phyloP scores from a whole-genome alignment of 225 moss, liverwort and hornwort species.

The Takakia lepidozioides region DNA sequence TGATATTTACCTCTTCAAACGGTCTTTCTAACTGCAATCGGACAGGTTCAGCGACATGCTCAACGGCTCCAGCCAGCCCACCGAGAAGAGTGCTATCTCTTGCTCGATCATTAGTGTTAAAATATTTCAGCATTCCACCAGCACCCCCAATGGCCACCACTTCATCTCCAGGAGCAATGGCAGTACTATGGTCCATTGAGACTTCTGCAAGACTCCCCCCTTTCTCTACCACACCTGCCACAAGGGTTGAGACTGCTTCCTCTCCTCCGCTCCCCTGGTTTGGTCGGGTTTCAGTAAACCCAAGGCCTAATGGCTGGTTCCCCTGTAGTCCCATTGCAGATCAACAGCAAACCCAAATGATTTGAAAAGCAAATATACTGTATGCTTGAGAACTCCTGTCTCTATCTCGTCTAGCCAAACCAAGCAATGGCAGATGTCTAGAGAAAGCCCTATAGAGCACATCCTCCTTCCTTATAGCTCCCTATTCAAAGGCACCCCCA shows the following conservation, averaged over 20 bases:
- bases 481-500: too few relatives aligned
- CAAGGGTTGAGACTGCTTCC: constrained; percentile 22
- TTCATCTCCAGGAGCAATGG: constrained; percentile 59
- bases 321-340: constrained; percentile 17
- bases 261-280: constrained; percentile 29
- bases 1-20: constrained; percentile 24
- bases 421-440: too few relatives aligned
- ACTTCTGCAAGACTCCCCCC: constrained; percentile 70
- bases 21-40: constrained; percentile 90
- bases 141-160: constrained; percentile 72
- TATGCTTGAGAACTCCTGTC: too few relatives aligned
- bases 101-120: constrained; percentile 38
- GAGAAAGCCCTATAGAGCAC: too few relatives aligned
- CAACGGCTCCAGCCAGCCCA: constrained; percentile 21
- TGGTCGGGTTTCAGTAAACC: constrained; percentile 43
- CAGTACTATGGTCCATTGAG: constrained; percentile 67
- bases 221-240: constrained; percentile 51
- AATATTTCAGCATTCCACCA: constrained; percentile 55
- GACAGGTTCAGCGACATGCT: constrained; percentile 49
- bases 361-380: too few relatives aligned
- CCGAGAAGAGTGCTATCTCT: constrained; percentile 15
- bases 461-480: too few relatives aligned
- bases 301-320: constrained; percentile 67
- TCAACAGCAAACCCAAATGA: too few relatives aligned
- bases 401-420: too few relatives aligned